Evolutionary conservation across 108 stramenopile species (phyloP).

Genomic region (Cyclotella baltica): DNA sequence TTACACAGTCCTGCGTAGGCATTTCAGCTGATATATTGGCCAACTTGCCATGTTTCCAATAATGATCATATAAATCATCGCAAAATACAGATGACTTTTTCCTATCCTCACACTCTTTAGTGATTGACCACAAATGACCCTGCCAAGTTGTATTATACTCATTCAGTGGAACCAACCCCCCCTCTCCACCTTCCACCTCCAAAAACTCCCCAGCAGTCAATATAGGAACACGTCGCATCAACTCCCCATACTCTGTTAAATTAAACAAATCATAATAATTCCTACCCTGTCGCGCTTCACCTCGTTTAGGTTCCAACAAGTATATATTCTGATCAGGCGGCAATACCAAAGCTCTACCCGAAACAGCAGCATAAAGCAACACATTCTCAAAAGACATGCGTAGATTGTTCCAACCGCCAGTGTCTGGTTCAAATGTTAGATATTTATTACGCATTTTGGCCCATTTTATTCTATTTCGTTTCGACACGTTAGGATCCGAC

Average conservation of each 20-base stretch:
- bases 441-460: conserved; percentile 42
- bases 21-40: conserved; percentile 19
- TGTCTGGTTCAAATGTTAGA: conserved; percentile 78
- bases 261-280: conserved; percentile 53
- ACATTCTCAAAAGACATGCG: conserved; percentile 87
- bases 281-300: conserved; percentile 47
- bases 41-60: conserved; percentile 11
- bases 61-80: conserved; percentile 50
- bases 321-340: conserved; percentile 85
- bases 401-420: conserved; percentile 84
- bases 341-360: conserved; percentile 85
- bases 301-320: conserved; percentile 59
- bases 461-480: no score
- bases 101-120: conserved; percentile 33
- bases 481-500: not conserved
- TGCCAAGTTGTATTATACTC: conserved; percentile 30
- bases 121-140: conserved; percentile 22
- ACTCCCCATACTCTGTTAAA: conserved; percentile 46
- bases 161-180: conserved; percentile 39
- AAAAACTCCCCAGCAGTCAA: conserved; percentile 71
- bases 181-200: conserved; percentile 49
- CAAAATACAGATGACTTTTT: conserved; percentile 41
- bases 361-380: conserved; percentile 75
- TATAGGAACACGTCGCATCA: conserved; percentile 60
- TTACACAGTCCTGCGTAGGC: conserved; percentile 55